phyloP scores from a whole-genome alignment of 345 rosid species.

The Reutealis trisperma region DNA sequence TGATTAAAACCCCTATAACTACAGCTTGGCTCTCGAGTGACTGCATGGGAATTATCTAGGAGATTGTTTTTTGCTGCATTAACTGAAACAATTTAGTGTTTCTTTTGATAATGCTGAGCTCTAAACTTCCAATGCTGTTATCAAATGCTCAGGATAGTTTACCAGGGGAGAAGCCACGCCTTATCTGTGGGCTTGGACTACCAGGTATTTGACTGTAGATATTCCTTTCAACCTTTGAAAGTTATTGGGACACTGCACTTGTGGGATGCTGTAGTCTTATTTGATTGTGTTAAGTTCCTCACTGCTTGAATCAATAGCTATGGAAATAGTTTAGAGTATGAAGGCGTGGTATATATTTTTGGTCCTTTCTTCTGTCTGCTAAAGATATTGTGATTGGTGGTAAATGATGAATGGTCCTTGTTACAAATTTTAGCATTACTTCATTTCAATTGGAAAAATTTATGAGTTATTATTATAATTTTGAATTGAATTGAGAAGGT shows the following conservation, averaged over 20 bases:
- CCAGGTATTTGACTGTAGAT: slow-evolving; percentile 46
- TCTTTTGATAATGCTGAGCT: slow-evolving; percentile 12
- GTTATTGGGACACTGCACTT: neutral
- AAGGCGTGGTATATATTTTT: neutral
- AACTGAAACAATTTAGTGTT: neutral
- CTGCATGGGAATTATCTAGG: neutral
- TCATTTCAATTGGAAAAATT: neutral
- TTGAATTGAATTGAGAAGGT: no score
- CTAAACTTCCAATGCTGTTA: slow-evolving; percentile 20
- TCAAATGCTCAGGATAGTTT: slow-evolving; percentile 48
- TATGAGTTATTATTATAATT: neutral
- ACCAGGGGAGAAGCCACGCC: slow-evolving; percentile 61
- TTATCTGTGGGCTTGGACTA: slow-evolving; percentile 62
- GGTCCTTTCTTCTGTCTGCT: neutral
- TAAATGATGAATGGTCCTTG: neutral
- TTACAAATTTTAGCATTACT: neutral
- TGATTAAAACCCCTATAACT: neutral
- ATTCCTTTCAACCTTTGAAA: neutral
- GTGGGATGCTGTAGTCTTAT: neutral
- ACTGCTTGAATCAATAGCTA: neutral
- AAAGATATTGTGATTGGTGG: neutral
- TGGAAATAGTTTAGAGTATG: neutral
- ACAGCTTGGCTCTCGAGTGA: neutral
- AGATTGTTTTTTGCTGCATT: neutral
- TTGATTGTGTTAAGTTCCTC: no score